These are phyloP conservation scores for Jaapia argillacea DNA, from an alignment of 768 basidiomycete genomes.

Conservation along the genomic window DNA sequence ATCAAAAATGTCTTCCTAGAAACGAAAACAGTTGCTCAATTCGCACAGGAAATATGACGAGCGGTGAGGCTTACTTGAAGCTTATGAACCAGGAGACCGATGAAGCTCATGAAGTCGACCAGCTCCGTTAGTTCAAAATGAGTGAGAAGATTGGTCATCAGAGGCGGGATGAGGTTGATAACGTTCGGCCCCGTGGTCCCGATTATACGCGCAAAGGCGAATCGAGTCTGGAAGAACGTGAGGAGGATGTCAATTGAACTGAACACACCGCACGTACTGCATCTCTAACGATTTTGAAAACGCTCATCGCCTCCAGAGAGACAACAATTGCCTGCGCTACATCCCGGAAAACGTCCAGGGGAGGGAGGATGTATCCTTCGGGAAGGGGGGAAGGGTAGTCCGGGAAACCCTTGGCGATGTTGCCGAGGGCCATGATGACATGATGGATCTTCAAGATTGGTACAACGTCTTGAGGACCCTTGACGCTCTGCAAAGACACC, in stretches of 20 bases:
- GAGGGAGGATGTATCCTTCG: conserved; percentile 58
- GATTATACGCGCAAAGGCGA: conserved; percentile 88
- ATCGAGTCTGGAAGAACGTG: conserved; percentile 55
- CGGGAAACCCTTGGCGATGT: conserved; percentile 94
- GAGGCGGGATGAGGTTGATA: conserved; percentile 76
- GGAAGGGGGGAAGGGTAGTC: conserved; percentile 69
- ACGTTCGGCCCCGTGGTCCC: conserved; percentile 82
- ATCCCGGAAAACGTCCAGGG: conserved; percentile 71
- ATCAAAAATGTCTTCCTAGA: conserved; percentile 74
- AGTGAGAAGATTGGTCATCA: conserved; percentile 85
- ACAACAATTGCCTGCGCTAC: conserved; percentile 83
- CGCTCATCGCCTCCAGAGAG: conserved; percentile 81
- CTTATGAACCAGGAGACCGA: conserved; percentile 83
- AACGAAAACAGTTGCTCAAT: conserved; percentile 39
- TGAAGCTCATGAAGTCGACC: conserved; percentile 93
- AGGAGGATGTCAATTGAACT: background rate
- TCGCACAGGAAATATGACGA: background rate
- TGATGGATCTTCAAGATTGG: conserved; percentile 89
- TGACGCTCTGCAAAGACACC: conserved; percentile 40
- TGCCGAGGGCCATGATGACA: conserved; percentile 88
- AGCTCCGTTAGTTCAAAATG: conserved; percentile 91
- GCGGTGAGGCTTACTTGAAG: conserved; percentile 51
- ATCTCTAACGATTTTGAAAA: conserved; percentile 80
- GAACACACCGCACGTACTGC: conserved; percentile 48
- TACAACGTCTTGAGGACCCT: conserved; percentile 54